phyloP scores from a whole-genome alignment of 176 grass and related monocot genomes.

The Pontederia crassipes region DNA sequence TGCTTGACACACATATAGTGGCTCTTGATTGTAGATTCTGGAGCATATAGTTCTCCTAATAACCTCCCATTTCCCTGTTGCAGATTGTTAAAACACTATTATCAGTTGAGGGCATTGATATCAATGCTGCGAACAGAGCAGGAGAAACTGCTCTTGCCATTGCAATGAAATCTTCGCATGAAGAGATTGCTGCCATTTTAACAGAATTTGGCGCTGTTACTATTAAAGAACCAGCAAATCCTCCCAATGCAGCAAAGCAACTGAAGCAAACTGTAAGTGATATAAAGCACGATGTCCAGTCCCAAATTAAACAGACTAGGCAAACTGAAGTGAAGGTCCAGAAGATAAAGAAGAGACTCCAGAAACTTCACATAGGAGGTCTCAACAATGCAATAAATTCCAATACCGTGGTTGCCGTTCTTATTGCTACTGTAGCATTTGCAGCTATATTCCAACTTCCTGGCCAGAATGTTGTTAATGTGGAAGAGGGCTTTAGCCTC shows the following conservation, averaged over 20 bases:
- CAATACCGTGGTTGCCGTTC: slow-evolving; percentile 13
- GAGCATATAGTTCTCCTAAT: too few species aligned
- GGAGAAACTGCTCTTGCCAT: slow-evolving; percentile 18
- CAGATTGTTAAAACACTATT: slow-evolving; percentile 15
- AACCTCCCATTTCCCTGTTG: neutral
- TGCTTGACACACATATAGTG: too few species aligned
- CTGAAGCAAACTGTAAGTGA: slow-evolving; percentile 22
- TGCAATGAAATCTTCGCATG: slow-evolving; percentile 7
- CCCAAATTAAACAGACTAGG: slow-evolving; percentile 11
- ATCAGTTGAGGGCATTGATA: slow-evolving; percentile 2
- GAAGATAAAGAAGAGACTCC: slow-evolving; percentile 16
- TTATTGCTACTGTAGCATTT: slow-evolving; percentile 18
- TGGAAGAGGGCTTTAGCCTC: neutral
- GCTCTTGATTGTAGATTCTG: too few species aligned
- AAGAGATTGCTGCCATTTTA: slow-evolving; percentile 15
- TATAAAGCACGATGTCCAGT: slow-evolving; percentile 18
- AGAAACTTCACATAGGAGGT: slow-evolving; percentile 21
- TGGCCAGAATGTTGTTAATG: neutral
- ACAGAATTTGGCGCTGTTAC: slow-evolving; percentile 16
- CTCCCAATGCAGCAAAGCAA: slow-evolving; percentile 4
- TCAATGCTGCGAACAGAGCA: slow-evolving; percentile 18
- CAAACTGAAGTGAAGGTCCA: slow-evolving; percentile 16
- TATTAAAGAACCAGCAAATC: slow-evolving; percentile 11
- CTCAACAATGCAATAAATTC: slow-evolving; percentile 24
- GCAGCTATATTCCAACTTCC: slow-evolving; percentile 16